Percentiles rank a stretch among this genome's conserved stretches.
These are phyloP conservation scores for Fusarium musae DNA, from an alignment of 2,329 filamentous ascomycete genomes.

Conservation along the genomic window DNA sequence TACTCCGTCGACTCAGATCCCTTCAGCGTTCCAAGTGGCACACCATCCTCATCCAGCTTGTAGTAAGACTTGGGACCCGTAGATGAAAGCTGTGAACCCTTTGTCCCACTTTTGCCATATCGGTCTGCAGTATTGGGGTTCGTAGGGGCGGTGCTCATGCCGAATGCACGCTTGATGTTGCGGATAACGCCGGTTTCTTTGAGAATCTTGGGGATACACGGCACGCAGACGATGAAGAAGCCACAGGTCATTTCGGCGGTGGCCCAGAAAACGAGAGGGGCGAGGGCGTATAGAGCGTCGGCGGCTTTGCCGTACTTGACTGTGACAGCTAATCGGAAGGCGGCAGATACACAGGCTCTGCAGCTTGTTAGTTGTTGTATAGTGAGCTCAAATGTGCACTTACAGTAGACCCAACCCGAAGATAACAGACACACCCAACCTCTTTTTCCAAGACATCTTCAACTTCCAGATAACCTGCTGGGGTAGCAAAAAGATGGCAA, in stretches of 20 bases:
- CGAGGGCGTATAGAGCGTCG: background rate
- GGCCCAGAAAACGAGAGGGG: conserved; percentile 3
- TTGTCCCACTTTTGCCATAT: background rate
- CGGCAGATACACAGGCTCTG: background rate
- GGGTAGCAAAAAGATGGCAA: conserved; percentile 46
- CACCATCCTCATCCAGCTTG: background rate
- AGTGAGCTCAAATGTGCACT: background rate
- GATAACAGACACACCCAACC: conserved; percentile 47
- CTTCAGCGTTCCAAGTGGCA: background rate
- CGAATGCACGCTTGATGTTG: conserved; percentile 35
- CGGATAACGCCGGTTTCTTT: conserved; percentile 28
- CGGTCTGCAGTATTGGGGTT: background rate
- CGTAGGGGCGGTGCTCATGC: conserved; percentile 14
- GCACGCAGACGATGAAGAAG: conserved; percentile 13
- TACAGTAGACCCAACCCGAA: conserved; percentile 37
- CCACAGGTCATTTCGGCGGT: conserved; percentile 14
- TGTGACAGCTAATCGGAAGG: background rate
- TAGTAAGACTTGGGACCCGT: background rate
- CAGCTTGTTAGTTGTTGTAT: background rate
- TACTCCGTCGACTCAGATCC: conserved; percentile 5
- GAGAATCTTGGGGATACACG: conserved; percentile 13
- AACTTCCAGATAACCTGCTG: conserved; percentile 47
- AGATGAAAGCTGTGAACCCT: background rate
- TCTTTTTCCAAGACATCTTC: conserved; percentile 47
- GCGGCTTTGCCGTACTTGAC: conserved; percentile 1